These are phyloP conservation scores for Elasticomyces elasticus DNA, from an alignment of 495 filamentous ascomycete species.

Conservation along the genomic window DNA sequence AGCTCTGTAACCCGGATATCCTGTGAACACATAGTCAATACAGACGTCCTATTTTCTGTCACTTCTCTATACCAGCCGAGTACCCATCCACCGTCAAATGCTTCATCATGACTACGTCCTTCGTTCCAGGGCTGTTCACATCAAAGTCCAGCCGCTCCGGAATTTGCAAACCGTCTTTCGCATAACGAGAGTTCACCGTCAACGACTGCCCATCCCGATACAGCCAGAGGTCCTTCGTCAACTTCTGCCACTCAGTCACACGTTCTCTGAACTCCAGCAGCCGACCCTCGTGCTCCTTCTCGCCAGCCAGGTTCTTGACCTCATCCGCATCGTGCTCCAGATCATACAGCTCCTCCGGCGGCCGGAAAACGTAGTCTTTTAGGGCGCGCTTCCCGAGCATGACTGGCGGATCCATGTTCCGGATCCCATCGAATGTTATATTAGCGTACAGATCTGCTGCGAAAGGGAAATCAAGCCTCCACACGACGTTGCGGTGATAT, in stretches of 20 bases:
- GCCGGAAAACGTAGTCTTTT: conserved; percentile 34
- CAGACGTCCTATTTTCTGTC: too few relatives aligned
- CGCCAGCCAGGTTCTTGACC: conserved; percentile 30
- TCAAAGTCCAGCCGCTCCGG: conserved; percentile 39
- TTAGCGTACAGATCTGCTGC: conserved; percentile 38
- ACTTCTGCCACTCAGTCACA: conserved; percentile 34
- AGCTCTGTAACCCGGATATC: too few relatives aligned
- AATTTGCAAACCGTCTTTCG: conserved; percentile 29
- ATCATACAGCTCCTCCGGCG: conserved; percentile 38
- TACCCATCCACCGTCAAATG: not conserved
- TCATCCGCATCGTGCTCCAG: conserved; percentile 35
- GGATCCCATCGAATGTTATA: conserved; percentile 37
- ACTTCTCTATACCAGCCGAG: not conserved
- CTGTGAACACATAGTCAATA: too few relatives aligned
- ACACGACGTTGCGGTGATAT: conserved; percentile 41
- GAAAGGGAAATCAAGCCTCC: conserved; percentile 40
- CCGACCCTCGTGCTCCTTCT: conserved; percentile 21
- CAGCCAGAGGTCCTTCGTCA: conserved; percentile 37
- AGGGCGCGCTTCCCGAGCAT: conserved; percentile 33
- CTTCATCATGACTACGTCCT: not conserved
- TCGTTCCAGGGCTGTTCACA: conserved; percentile 21
- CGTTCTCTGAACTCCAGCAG: conserved; percentile 24
- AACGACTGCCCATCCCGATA: conserved; percentile 34
- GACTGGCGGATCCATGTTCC: conserved; percentile 28
- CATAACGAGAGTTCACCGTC: conserved; percentile 27